Evolutionary conservation across 1,284 basidiomycete species (phyloP).

Genomic region (Cutaneotrichosporon arboriforme): DNA sequence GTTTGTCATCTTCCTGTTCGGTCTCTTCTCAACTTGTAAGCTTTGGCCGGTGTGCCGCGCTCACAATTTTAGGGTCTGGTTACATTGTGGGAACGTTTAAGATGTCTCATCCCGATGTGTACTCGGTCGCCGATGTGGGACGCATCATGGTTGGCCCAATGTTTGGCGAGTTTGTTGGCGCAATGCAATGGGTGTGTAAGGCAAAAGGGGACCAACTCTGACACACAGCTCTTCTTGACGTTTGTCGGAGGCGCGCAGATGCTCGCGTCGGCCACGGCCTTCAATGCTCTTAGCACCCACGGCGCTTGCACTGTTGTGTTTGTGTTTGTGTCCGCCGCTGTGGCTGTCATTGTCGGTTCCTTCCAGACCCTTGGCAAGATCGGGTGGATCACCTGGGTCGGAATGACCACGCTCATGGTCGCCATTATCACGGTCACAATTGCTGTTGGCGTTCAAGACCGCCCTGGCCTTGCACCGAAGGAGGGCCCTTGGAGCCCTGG

Average conservation of each 20-base stretch:
- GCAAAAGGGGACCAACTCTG: neutral
- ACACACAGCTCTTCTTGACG: conserved; percentile 6
- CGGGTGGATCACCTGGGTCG: conserved; percentile 37
- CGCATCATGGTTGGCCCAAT: conserved; percentile 4
- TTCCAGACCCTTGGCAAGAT: conserved; percentile 33
- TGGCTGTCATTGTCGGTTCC: conserved; percentile 20
- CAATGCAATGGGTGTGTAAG: conserved; percentile 24
- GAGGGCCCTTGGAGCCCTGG: conserved; percentile 30
- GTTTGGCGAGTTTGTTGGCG: conserved; percentile 34
- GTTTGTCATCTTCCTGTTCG: conserved; percentile 49
- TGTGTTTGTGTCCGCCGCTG: conserved; percentile 19
- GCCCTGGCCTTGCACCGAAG: conserved; percentile 38
- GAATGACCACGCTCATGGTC: conserved; percentile 23
- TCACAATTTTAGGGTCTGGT: conserved; percentile 23
- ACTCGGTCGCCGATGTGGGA: conserved; percentile 21
- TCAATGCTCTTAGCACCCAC: conserved; percentile 36
- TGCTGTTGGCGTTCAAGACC: conserved; percentile 36
- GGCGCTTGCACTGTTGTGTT: conserved; percentile 32
- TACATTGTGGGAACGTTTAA: conserved; percentile 19
- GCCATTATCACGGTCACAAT: conserved; percentile 34
- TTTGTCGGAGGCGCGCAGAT: conserved; percentile 22
- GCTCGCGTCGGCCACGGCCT: conserved; percentile 29
- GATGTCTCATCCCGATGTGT: conserved; percentile 14
- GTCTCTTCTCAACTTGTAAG: conserved; percentile 33
- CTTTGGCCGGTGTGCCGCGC: neutral